Base-by-base conservation (phyloP, 1,284 basidiomycete genomes). In the Sporisorium exsertum region DNA sequence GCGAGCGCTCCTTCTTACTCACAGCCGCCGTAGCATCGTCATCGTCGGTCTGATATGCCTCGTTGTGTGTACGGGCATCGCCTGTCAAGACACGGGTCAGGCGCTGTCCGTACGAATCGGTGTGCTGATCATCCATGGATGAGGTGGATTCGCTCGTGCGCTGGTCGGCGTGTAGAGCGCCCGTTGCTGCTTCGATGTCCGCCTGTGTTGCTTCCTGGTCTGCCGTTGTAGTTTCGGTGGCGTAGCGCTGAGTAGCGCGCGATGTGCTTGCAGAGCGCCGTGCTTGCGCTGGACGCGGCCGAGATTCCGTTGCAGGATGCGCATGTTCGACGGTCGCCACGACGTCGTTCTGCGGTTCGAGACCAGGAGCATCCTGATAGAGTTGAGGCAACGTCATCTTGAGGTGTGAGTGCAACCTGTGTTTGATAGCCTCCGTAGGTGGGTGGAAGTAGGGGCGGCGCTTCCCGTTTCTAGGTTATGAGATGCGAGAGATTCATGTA, bases 341-440 rank as follows among this genome's bases (percentile, higher is more conserved):
- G 1, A 68, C 67, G 24, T 74, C 66, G 35, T 59, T 56, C 22
- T 75, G 65, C 29, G 15, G 53, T 9, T 75, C 72, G 6, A 75
- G 49, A 13, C 72, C 72, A 12, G 67, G 72, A 24, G 72, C 66
- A n/a, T 75, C 64, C 47, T 75, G 67, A 27, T 70, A 75, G 20
- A 73, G 26, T 20, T 22, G 45, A 13, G 61, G 57, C 16, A 43
- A 64, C 3, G 32, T 37, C 55, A 57, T 47, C 33, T 37, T n/a
- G 22, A 26, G 29, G 15, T 18, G 54, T 26, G 12, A 9, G 24
- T 27, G 15, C 6, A 18, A 15, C 7, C 46, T 26, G 4, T 20
- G 9, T 29, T 22, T 32, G 40, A 15, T 55, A 8, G 42, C 16
- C 9, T 43, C 20, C 1, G 37, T 20, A 1, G 46, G 6, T 27